These are phyloP conservation scores for Eucalyptus curtisii DNA, from an alignment of 345 rosid genomes.

Conservation along the genomic window DNA sequence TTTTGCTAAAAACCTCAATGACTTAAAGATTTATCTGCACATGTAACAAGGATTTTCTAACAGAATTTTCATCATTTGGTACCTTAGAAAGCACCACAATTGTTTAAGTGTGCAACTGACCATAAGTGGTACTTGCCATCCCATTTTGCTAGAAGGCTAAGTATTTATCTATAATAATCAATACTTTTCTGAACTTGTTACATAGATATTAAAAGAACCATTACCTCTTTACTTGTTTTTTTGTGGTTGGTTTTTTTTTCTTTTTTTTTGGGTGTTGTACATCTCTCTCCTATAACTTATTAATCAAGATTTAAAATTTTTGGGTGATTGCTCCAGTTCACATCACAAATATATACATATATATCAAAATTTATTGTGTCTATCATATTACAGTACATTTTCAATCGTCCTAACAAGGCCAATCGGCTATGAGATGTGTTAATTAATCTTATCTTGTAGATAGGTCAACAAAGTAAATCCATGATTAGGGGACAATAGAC, in stretches of 20 bases:
- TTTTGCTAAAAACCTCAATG: neutral
- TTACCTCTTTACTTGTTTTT: neutral
- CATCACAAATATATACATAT: neutral
- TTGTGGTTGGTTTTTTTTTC: too few species aligned
- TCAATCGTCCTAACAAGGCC: neutral
- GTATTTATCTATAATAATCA: neutral
- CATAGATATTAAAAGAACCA: neutral
- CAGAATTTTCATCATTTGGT: neutral
- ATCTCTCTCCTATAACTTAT: neutral
- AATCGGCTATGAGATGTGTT: neutral
- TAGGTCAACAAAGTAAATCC: neutral
- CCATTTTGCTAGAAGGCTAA: neutral
- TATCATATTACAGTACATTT: neutral
- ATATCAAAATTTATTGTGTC: neutral
- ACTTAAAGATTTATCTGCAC: neutral
- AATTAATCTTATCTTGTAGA: neutral
- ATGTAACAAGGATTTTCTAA: neutral
- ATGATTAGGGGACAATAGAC: neutral
- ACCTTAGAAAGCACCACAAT: neutral
- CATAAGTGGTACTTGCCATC: neutral
- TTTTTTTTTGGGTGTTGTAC: neutral
- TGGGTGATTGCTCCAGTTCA: neutral
- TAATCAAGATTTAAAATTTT: neutral
- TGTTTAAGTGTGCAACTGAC: neutral
- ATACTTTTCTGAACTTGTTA: neutral